These are phyloP conservation scores for Neonectria faginata DNA, from an alignment of 2,329 filamentous ascomycete species.

Conservation along the genomic window DNA sequence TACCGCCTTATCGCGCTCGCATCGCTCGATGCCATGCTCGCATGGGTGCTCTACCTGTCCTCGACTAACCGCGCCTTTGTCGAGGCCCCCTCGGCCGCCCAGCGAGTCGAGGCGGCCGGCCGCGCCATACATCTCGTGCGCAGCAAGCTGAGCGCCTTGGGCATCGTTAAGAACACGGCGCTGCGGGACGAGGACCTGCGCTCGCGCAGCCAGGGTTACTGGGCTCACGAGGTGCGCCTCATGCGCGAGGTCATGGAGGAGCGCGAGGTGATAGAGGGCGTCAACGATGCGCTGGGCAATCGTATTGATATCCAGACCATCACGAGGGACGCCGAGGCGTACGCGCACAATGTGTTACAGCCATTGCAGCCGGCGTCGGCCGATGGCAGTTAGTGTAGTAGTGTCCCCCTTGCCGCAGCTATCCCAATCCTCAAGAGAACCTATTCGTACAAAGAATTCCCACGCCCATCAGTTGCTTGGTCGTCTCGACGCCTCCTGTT, in stretches of 20 bases:
- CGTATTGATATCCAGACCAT: conserved; percentile 73
- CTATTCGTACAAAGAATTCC: conserved; percentile 46
- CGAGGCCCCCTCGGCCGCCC: conserved; percentile 68
- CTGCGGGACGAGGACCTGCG: conserved; percentile 79
- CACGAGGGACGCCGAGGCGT: conserved; percentile 72
- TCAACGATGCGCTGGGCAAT: conserved; percentile 74
- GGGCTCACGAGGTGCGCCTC: conserved; percentile 79
- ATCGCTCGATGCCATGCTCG: conserved; percentile 72
- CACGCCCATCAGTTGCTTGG: conserved; percentile 27
- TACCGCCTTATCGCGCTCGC: conserved; percentile 74
- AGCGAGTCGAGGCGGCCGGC: conserved; percentile 72
- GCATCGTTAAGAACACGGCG: conserved; percentile 83
- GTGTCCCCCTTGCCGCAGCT: conserved; percentile 25
- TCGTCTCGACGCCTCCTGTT: conserved; percentile 28
- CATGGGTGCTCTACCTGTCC: conserved; percentile 77
- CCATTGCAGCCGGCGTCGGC: conserved; percentile 43
- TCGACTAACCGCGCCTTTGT: conserved; percentile 84
- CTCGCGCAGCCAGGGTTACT: conserved; percentile 76
- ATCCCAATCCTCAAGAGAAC: conserved; percentile 42
- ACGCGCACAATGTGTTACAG: conserved; percentile 60
- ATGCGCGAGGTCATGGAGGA: conserved; percentile 84
- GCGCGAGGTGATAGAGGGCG: conserved; percentile 76
- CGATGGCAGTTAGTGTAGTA: conserved; percentile 34
- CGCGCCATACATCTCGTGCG: conserved; percentile 69
- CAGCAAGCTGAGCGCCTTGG: conserved; percentile 77